Conservation (phyloP, 495 filamentous ascomycete genomes). For the Durotheca rogersii region DNA sequence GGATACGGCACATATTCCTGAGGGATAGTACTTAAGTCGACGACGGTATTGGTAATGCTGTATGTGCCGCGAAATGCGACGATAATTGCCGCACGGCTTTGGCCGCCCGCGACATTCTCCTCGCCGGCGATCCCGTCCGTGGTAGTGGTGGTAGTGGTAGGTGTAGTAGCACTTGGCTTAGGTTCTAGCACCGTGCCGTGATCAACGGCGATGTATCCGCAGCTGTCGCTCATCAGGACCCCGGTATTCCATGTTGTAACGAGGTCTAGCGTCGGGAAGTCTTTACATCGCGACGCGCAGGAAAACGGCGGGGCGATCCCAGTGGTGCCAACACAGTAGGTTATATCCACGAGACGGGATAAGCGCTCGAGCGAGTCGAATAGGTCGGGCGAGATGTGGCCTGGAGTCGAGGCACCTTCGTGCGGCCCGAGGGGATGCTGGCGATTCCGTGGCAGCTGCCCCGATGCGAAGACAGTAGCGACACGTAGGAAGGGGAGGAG, state of each 20-base stretch:
- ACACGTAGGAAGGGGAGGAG: constrained; percentile 8
- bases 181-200: constrained; percentile 54
- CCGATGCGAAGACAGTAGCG: constrained; percentile 7
- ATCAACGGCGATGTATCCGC: constrained; percentile 88
- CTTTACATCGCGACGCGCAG: constrained; percentile 78
- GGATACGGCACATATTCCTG: constrained; percentile 91
- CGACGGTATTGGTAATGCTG: constrained; percentile 83
- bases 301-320: constrained; percentile 80
- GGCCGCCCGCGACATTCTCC: not conserved
- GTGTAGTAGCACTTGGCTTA: constrained; percentile 38
- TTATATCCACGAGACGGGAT: constrained; percentile 85
- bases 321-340: constrained; percentile 85
- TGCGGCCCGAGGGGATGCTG: constrained; percentile 20
- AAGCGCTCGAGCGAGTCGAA: constrained; percentile 84
- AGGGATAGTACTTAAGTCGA: constrained; percentile 82
- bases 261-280: constrained; percentile 78
- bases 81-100: constrained; percentile 56
- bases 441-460: constrained; percentile 9
- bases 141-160: too few relatives aligned
- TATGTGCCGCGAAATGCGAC: constrained; percentile 97
- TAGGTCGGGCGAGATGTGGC: constrained; percentile 60
- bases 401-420: constrained; percentile 12
- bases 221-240: constrained; percentile 80
- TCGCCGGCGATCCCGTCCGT: not conserved
- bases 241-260: constrained; percentile 90